Conservation (phyloP, 2,329 filamentous ascomycete species). For the Colletotrichum echinochloae region DNA sequence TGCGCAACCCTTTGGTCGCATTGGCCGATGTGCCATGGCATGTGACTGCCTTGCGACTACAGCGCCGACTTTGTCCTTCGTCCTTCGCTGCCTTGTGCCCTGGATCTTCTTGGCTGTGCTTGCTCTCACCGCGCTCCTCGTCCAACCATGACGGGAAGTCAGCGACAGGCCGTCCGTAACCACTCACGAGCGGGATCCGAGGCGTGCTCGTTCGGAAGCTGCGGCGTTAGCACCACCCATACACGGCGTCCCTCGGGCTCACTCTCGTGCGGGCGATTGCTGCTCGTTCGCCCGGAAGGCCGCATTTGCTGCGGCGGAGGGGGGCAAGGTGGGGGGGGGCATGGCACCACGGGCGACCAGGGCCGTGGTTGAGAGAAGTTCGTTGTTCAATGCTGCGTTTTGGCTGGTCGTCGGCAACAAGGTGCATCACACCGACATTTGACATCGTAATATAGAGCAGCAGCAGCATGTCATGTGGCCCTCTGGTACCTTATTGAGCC, state of each 20-base stretch:
- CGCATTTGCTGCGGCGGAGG: conserved; percentile 22
- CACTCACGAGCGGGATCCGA: background rate
- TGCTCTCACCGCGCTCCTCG: background rate
- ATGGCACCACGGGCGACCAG: conserved; percentile 20
- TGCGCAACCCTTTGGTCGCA: background rate
- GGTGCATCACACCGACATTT: conserved; percentile 41
- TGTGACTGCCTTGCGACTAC: conserved; percentile 19
- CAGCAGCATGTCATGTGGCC: conserved; percentile 29
- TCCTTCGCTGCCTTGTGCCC: conserved; percentile 9
- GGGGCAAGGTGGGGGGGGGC: background rate
- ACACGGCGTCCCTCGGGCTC: conserved; percentile 15
- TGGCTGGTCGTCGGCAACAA: conserved; percentile 21
- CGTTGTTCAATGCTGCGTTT: conserved; percentile 16
- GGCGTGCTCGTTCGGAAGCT: conserved; percentile 20
- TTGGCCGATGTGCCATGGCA: conserved; percentile 7
- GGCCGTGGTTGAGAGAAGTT: conserved; percentile 22
- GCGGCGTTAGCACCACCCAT: conserved; percentile 19
- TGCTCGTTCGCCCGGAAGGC: conserved; percentile 18
- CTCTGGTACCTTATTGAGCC: background rate
- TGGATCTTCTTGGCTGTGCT: background rate
- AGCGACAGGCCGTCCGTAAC: conserved; percentile 11
- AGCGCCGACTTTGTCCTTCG: conserved; percentile 2
- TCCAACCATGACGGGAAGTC: conserved; percentile 21
- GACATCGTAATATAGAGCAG: conserved; percentile 9
- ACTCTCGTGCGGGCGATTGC: conserved; percentile 6